These are phyloP conservation scores for Coemansia sp. DNA, from an alignment of 192 early-diverging fungal species.

Conservation along the genomic window DNA sequence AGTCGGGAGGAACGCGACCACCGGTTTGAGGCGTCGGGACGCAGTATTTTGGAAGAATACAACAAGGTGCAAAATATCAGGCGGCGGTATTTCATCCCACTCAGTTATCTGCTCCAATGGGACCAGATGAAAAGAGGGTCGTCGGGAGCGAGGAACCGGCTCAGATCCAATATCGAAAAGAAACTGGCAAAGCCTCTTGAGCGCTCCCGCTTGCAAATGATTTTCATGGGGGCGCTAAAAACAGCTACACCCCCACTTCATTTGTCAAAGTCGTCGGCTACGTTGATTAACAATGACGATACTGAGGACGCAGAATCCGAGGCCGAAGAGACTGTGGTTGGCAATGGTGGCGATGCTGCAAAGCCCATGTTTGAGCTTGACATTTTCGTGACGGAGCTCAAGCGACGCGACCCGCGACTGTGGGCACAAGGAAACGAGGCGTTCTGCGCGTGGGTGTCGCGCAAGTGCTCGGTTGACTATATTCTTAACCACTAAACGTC, in stretches of 20 bases:
- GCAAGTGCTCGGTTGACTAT: conserved; percentile 46
- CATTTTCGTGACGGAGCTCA: conserved; percentile 50
- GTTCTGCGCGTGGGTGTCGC: conserved; percentile 37
- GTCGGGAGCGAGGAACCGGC: conserved; percentile 6
- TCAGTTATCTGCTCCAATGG: conserved; percentile 48
- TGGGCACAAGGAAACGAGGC: conserved; percentile 31
- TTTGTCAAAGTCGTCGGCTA: not conserved
- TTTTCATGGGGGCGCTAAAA: conserved; percentile 20
- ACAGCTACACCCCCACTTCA: not conserved
- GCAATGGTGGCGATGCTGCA: not conserved
- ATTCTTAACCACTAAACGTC: conserved; percentile 33
- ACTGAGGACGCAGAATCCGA: conserved; percentile 3
- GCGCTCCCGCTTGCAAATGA: conserved; percentile 31
- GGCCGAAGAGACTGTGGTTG: not conserved
- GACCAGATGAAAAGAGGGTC: conserved; percentile 23
- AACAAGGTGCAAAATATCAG: conserved; percentile 50
- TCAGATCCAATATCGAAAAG: conserved; percentile 32
- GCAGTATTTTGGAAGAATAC: conserved; percentile 44
- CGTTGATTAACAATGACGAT: not conserved
- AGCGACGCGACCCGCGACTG: conserved; percentile 29
- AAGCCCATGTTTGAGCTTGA: conserved; percentile 47
- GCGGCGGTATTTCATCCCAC: conserved; percentile 45
- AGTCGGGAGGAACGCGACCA: conserved; percentile 50
- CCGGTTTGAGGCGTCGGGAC: conserved; percentile 29
- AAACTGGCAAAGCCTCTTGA: conserved; percentile 46